A percentile compares a stretch with the other conserved stretches of the same genome.
Conservation (phyloP, 2,329 filamentous ascomycete genomes). For the Lasiodiplodia hormozganensis region DNA sequence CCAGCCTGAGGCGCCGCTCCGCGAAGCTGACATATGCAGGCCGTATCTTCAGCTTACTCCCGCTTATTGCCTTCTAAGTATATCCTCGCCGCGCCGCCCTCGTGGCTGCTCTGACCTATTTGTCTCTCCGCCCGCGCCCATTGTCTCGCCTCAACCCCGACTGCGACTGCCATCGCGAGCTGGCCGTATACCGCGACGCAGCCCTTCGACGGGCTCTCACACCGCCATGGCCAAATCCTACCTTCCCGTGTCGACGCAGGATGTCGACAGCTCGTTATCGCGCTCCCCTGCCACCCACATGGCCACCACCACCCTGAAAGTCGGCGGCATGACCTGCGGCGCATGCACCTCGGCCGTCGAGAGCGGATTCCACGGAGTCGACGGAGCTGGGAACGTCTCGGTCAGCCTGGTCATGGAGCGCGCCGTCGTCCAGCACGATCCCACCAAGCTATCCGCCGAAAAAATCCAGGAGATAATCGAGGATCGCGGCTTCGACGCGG, state of each 20-base stretch:
- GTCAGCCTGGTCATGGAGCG: conserved; percentile 95
- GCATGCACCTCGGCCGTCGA: conserved; percentile 96
- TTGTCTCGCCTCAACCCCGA: conserved; percentile 1
- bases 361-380: conserved; percentile 81
- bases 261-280: conserved; percentile 25
- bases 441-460: conserved; percentile 74
- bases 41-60: conserved; percentile 24
- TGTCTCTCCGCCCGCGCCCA: conserved; percentile 3
- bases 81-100: background rate
- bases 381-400: conserved; percentile 84
- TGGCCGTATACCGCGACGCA: conserved; percentile 3
- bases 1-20: background rate
- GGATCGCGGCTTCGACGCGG: conserved; percentile 89
- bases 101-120: background rate
- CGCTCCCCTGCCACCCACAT: conserved; percentile 58
- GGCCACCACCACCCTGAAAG: conserved; percentile 88
- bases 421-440: conserved; percentile 92
- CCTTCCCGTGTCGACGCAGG: conserved; percentile 32
- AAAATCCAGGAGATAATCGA: conserved; percentile 85
- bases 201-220: conserved; percentile 1
- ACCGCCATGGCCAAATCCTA: conserved; percentile 40
- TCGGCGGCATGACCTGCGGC: conserved; percentile 88
- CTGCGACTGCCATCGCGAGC: conserved; percentile 1
- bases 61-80: conserved; percentile 6
- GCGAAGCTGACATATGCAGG: conserved; percentile 27